Conservation (phyloP, 306 rosid species). For the Canavalia gladiata region DNA sequence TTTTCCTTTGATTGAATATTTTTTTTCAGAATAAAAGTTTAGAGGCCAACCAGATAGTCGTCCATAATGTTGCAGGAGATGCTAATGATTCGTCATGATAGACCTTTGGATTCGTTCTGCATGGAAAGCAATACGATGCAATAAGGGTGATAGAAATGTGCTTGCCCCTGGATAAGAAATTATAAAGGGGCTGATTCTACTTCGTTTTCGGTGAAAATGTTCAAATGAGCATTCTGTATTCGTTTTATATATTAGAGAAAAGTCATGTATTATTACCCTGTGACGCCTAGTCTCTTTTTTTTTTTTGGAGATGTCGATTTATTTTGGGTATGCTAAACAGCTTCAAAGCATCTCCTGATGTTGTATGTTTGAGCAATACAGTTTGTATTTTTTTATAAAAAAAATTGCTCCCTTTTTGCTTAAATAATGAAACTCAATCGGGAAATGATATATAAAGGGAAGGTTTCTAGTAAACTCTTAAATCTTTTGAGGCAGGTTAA, state of each 20-base stretch:
- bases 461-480: neutral
- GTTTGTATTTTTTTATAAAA: neutral
- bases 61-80: constrained; percentile 44
- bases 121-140: constrained; percentile 35
- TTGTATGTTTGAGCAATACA: constrained; percentile 26
- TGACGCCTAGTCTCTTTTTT: constrained; percentile 19
- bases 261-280: constrained; percentile 26
- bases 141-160: constrained; percentile 39
- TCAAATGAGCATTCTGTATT: constrained; percentile 43
- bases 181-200: constrained; percentile 21
- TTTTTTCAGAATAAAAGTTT: constrained; percentile 54
- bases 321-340: constrained; percentile 28
- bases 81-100: constrained; percentile 41
- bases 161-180: constrained; percentile 34
- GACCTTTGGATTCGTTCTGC: constrained; percentile 1
- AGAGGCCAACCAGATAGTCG: constrained; percentile 55
- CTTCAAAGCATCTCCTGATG: constrained; percentile 6
- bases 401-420: neutral
- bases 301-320: constrained; percentile 32
- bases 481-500: neutral
- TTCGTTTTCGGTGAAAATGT: constrained; percentile 1
- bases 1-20: constrained; percentile 24
- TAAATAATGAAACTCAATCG: constrained; percentile 1
- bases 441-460: neutral
- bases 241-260: constrained; percentile 30